Evolutionary conservation across 2,329 filamentous ascomycete species (phyloP).

Genomic region (Trichoderma brevicompactum): DNA sequence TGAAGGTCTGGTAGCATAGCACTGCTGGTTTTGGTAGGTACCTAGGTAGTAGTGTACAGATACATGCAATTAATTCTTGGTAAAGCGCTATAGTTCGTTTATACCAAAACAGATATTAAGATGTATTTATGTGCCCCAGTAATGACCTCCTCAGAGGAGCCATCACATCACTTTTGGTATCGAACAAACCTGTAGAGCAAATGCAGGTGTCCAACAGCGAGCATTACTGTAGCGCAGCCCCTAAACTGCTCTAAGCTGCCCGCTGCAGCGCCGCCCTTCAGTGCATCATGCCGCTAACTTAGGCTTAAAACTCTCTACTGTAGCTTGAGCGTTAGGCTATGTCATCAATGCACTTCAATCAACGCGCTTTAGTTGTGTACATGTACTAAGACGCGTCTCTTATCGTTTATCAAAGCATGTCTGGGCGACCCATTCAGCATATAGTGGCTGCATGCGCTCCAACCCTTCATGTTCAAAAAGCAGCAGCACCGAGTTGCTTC

Average conservation of each 20-base stretch:
- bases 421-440: background rate
- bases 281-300: background rate
- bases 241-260: background rate
- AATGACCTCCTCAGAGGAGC: no score
- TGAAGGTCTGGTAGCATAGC: no score
- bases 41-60: no score
- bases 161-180: no score
- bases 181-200: no score
- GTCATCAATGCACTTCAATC: conserved; percentile 2
- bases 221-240: background rate
- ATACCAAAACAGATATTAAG: no score
- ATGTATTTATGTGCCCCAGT: no score
- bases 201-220: no score
- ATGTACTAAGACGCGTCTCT: conserved; percentile 21
- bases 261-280: background rate
- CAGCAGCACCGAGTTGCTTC: background rate
- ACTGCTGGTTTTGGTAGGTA: no score
- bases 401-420: conserved; percentile 11
- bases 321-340: background rate
- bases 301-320: background rate
- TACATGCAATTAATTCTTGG: no score
- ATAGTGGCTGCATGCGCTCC: conserved; percentile 11
- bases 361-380: conserved; percentile 20
- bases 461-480: background rate
- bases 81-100: no score